Conservation (phyloP, 768 basidiomycete species). For the Agrocybe pediades region DNA sequence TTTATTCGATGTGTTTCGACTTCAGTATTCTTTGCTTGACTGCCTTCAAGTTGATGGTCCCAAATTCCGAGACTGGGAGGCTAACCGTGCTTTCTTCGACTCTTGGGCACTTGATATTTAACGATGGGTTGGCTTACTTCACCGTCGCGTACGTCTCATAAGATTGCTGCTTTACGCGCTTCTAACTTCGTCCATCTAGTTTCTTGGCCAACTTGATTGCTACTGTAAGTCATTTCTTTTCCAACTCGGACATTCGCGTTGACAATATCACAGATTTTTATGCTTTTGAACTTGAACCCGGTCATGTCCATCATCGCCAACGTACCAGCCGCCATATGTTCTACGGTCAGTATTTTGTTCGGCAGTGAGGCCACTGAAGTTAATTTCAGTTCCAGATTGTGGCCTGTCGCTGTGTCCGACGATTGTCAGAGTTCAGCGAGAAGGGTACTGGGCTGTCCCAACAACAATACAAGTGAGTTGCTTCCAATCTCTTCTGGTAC, state of each 20-base stretch:
- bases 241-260: not conserved
- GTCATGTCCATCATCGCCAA: slow-evolving; percentile 76
- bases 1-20: slow-evolving; percentile 77
- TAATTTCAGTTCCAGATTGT: slow-evolving; percentile 50
- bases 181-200: slow-evolving; percentile 29
- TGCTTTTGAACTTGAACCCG: slow-evolving; percentile 69
- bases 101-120: slow-evolving; percentile 66
- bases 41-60: slow-evolving; percentile 58
- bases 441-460: slow-evolving; percentile 42
- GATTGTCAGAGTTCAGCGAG: slow-evolving; percentile 64
- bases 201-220: slow-evolving; percentile 70
- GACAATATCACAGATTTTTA: slow-evolving; percentile 43
- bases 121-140: slow-evolving; percentile 75
- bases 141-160: slow-evolving; percentile 57
- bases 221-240: slow-evolving; percentile 44
- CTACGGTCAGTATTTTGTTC: slow-evolving; percentile 47
- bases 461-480: slow-evolving; percentile 57
- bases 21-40: slow-evolving; percentile 62
- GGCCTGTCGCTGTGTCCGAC: slow-evolving; percentile 59
- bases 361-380: not conserved
- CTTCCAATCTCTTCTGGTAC: slow-evolving; percentile 3
- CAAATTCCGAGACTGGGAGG: slow-evolving; percentile 36
- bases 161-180: not conserved
- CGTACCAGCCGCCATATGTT: slow-evolving; percentile 70
- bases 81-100: too few relatives aligned